Evolutionary conservation across 2,329 filamentous ascomycete genomes (phyloP).

Genomic region (Fusarium camptoceras): DNA sequence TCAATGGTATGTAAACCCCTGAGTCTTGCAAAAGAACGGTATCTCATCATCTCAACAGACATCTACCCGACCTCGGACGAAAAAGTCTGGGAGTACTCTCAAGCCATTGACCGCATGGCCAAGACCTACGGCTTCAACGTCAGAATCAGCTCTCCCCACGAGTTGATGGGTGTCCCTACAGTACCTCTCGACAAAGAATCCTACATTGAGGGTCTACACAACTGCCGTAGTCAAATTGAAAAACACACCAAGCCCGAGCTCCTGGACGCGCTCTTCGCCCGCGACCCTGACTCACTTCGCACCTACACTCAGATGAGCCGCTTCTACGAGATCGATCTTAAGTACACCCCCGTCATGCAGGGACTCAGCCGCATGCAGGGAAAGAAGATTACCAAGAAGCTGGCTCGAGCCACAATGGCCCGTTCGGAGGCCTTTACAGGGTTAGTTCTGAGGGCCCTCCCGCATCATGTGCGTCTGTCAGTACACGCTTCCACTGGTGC

Average conservation of each 20-base stretch:
- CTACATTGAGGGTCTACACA: conserved; percentile 11
- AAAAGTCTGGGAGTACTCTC: conserved; percentile 7
- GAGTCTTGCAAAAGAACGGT: not conserved
- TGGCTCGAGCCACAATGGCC: conserved; percentile 9
- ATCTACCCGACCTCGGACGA: conserved; percentile 11
- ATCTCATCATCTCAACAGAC: not conserved
- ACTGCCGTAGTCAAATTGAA: conserved; percentile 1
- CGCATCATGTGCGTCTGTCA: conserved; percentile 9
- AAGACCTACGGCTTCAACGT: not conserved
- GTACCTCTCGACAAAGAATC: conserved; percentile 7
- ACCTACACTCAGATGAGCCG: conserved; percentile 16
- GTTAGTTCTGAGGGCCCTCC: not conserved
- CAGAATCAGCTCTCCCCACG: conserved; percentile 7
- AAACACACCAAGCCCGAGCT: conserved; percentile 5
- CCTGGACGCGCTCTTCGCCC: conserved; percentile 1
- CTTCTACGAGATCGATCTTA: conserved; percentile 12
- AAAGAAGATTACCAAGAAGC: conserved; percentile 13
- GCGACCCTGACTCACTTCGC: conserved; percentile 7
- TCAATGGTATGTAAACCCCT: not conserved
- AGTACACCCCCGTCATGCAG: conserved; percentile 8
- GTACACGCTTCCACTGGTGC: conserved; percentile 7
- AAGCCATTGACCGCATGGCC: conserved; percentile 7
- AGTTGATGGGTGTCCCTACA: conserved; percentile 7
- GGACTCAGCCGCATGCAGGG: conserved; percentile 11
- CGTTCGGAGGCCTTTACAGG: conserved; percentile 10